Evolutionary conservation across 352 stramenopile species (phyloP).

Genomic region (Pythium biforme): DNA sequence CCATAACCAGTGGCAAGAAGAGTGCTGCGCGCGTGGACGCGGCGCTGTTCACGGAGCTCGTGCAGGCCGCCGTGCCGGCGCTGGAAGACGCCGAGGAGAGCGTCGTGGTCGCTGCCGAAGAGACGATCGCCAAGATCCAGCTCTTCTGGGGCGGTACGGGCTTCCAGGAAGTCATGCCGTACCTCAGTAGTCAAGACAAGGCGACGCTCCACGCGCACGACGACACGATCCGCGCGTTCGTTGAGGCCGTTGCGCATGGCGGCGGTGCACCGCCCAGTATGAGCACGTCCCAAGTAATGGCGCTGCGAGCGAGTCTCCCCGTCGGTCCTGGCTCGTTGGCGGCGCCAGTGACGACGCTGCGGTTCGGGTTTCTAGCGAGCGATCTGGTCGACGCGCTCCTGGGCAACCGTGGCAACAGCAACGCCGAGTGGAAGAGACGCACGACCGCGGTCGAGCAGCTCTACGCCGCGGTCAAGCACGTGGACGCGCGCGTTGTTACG

Average conservation of each 20-base stretch:
- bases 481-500: slow-evolving; percentile 17
- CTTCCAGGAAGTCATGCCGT: slow-evolving; percentile 48
- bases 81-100: slow-evolving; percentile 59
- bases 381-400: slow-evolving; percentile 40
- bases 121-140: slow-evolving; percentile 62
- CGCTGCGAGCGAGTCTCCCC: slow-evolving; percentile 21
- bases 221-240: slow-evolving; percentile 51
- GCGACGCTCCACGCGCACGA: slow-evolving; percentile 48
- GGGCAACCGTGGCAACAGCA: slow-evolving; percentile 48
- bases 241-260: slow-evolving; percentile 21
- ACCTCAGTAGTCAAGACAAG: slow-evolving; percentile 67
- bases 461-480: slow-evolving; percentile 38
- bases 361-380: slow-evolving; percentile 49
- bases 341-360: slow-evolving; percentile 11
- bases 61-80: slow-evolving; percentile 56
- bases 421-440: slow-evolving; percentile 72
- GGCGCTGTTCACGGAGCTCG: slow-evolving; percentile 48
- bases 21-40: slow-evolving; percentile 38
- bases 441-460: slow-evolving; percentile 58
- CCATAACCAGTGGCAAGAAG: neutral
- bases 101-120: slow-evolving; percentile 64
- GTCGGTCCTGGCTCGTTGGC: neutral
- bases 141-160: slow-evolving; percentile 41
- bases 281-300: slow-evolving; percentile 22
- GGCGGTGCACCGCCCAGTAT: slow-evolving; percentile 9